Conservation (phyloP, 176 grass and related monocot species). For the Triticum turgidum region DNA sequence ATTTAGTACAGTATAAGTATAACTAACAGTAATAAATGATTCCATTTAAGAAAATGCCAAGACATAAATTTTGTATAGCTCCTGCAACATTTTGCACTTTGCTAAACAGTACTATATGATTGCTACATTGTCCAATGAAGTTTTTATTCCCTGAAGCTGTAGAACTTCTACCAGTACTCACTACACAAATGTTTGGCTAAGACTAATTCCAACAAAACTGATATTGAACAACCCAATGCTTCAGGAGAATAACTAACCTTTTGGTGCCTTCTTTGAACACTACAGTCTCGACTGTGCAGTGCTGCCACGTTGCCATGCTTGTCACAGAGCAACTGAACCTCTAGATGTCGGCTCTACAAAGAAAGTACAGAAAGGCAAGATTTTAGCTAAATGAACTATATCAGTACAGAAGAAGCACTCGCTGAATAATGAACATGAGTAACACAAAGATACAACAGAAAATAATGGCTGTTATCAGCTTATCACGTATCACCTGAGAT, state of each 20-base stretch:
- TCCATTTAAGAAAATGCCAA: background rate
- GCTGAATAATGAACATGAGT: slow-evolving; percentile 5
- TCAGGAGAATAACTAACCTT: slow-evolving; percentile 53
- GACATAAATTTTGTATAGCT: slow-evolving; percentile 11
- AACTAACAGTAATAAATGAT: background rate
- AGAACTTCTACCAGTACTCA: slow-evolving; percentile 22
- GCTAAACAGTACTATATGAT: background rate
- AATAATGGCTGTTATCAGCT: slow-evolving; percentile 15
- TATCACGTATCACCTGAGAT: slow-evolving; percentile 73
- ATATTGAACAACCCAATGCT: slow-evolving; percentile 16
- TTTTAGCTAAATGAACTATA: slow-evolving; percentile 25
- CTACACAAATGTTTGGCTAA: background rate
- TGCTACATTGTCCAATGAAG: background rate
- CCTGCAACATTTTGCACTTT: background rate
- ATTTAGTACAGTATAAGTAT: background rate
- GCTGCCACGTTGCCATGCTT: slow-evolving; percentile 97
- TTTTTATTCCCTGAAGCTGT: slow-evolving; percentile 23
- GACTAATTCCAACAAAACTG: slow-evolving; percentile 28
- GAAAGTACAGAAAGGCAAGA: slow-evolving; percentile 23
- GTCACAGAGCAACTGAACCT: slow-evolving; percentile 96
- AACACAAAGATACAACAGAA: background rate
- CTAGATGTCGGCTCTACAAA: slow-evolving; percentile 89
- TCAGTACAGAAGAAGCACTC: slow-evolving; percentile 25
- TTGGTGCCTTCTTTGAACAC: slow-evolving; percentile 99
- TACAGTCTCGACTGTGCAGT: slow-evolving; percentile 97